Conservation (phyloP, 1,284 basidiomycete species). For the Pholiota adiposa region DNA sequence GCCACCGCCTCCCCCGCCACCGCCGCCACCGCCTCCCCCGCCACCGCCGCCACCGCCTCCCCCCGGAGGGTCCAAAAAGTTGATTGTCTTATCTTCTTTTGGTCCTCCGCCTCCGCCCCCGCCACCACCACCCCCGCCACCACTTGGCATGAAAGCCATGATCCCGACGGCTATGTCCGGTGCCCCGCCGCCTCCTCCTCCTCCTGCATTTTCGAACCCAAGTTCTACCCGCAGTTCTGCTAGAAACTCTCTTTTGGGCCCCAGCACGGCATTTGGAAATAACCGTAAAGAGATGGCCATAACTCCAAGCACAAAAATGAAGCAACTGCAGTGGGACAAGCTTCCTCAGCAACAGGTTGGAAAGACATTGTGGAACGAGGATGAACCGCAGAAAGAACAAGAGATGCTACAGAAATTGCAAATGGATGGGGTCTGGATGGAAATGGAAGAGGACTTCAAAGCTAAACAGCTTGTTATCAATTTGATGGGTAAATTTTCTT, state of each 20-base stretch:
- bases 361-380: constrained; percentile 85
- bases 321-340: constrained; percentile 99
- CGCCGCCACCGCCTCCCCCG: constrained; percentile 40
- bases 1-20: constrained; percentile 40
- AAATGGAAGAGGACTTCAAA: constrained; percentile 99
- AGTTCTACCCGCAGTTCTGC: constrained; percentile 55
- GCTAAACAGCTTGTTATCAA: constrained; percentile 93
- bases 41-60: constrained; percentile 44
- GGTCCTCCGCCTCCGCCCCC: constrained; percentile 32
- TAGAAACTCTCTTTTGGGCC: constrained; percentile 64
- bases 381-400: constrained; percentile 70
- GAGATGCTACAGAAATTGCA: constrained; percentile 83
- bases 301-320: constrained; percentile 91
- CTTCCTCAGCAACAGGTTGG: constrained; percentile 83
- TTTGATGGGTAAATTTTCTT: constrained; percentile 61
- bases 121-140: constrained; percentile 42
- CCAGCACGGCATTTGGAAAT: constrained; percentile 57
- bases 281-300: constrained; percentile 86
- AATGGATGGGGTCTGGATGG: constrained; percentile 86
- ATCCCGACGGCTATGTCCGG: constrained; percentile 27
- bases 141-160: constrained; percentile 34
- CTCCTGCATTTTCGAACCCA: constrained; percentile 45
- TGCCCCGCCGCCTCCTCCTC: constrained; percentile 41
- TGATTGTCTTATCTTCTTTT: constrained; percentile 41
- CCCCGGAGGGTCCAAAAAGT: constrained; percentile 27